Base-by-base conservation (phyloP, 2,329 filamentous ascomycete species). In the Neobulgaria alba region DNA sequence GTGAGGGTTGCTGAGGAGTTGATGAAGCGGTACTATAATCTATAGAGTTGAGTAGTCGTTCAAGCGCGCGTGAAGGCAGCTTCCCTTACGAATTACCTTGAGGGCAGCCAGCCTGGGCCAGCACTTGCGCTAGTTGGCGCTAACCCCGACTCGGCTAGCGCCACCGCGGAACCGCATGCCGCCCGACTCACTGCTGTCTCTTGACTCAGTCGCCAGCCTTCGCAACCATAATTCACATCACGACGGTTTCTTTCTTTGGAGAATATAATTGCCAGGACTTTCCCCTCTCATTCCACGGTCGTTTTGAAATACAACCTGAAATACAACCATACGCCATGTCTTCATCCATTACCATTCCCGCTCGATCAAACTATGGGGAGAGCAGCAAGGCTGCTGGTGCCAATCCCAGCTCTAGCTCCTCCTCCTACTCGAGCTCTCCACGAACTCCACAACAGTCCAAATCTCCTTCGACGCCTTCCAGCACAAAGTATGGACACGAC, bases 311-410 rank as follows among this genome's bases (percentile, higher is more conserved):
- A 17, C 15, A 40, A 8, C 37, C 17, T 23, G 32, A 30, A 34
- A 36, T 40, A 17, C 15, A 40, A 8, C 37, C 17, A 18, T 29
- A 42, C 42, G 51, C 29, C 31, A 59, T 82, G 77, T 79, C 78
- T 45, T 79, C 79, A 44, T 82, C 78, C 45, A 85, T 85, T 63
- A 69, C 73, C 50, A 86, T 87, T 53, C 81, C 80, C 3, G 59
- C 63, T 15, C 49, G 63, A 70, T 47, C 59, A 57, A 48, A 52
- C 52, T 53, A 61, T 62, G 47, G 63, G 55, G 53, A 59, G 42
- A 51, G 49, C 39, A 56, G 49, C 48, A 73, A 77, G 58, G 63
- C 67, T 49, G 61, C 49, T 43, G 61, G 43, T 33, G 23, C 12
- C 7, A 12, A 26, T 12, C 29, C 47, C 9, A 55, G 50, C 44